These are phyloP conservation scores for Dendrobium chrysotoxum DNA, from an alignment of 106 monocot species.

Conservation along the genomic window DNA sequence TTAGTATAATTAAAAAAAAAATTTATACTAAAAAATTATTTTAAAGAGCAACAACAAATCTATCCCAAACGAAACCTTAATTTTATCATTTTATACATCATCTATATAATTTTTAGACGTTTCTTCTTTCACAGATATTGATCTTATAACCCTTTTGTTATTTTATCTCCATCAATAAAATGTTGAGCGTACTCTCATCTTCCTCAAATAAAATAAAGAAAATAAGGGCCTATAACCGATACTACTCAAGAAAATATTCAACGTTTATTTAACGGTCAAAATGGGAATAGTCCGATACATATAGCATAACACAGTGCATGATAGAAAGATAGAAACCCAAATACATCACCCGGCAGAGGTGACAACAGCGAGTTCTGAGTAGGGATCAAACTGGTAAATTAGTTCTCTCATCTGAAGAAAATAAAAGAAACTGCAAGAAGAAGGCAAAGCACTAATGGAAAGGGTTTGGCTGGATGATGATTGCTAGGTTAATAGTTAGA, in stretches of 20 bases:
- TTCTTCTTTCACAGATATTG: too few relatives aligned
- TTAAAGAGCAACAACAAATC: too few relatives aligned
- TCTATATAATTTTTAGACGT: too few relatives aligned
- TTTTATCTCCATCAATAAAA: too few relatives aligned
- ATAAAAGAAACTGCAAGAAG: neutral
- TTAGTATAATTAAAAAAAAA: too few relatives aligned
- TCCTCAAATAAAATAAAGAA: too few relatives aligned
- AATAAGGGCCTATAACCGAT: too few relatives aligned
- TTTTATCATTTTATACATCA: too few relatives aligned
- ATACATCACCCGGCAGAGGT: neutral
- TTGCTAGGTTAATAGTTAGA: constrained; percentile 7
- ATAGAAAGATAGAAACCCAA: neutral
- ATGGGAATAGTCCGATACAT: neutral
- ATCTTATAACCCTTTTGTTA: too few relatives aligned
- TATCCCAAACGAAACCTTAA: too few relatives aligned
- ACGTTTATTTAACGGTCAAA: neutral
- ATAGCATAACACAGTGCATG: neutral
- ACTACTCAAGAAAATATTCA: neutral
- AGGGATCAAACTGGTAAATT: neutral
- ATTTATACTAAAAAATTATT: too few relatives aligned
- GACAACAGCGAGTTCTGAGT: neutral
- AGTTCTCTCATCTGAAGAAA: neutral
- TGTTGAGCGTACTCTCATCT: too few relatives aligned
- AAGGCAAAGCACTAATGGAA: neutral
- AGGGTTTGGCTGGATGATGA: neutral